A percentile compares a stretch with the other conserved stretches of the same genome.
Conservation (phyloP, 2,329 filamentous ascomycete genomes). For the Chrysoporthe puriensis region DNA sequence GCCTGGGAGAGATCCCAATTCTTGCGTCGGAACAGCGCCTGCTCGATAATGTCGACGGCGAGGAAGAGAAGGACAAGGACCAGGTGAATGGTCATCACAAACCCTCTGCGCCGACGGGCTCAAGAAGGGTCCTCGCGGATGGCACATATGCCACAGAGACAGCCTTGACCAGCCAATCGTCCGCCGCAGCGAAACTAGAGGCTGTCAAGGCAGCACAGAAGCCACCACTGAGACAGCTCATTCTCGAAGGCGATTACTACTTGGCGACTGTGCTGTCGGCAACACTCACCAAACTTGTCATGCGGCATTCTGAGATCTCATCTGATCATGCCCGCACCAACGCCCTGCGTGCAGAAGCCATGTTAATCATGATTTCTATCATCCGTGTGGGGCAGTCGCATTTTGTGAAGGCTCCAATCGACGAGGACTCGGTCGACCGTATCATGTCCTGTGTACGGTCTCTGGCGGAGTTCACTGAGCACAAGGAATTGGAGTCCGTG, state of each 20-base stretch:
- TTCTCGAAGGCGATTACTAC: conserved; percentile 97
- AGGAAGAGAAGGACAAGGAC: conserved; percentile 58
- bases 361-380: conserved; percentile 99
- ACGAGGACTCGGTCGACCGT: conserved; percentile 96
- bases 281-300: conserved; percentile 94
- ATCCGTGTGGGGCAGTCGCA: conserved; percentile 98
- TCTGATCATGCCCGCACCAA: conserved; percentile 86
- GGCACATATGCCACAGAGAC: conserved; percentile 98
- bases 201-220: conserved; percentile 97
- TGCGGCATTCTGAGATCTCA: conserved; percentile 95
- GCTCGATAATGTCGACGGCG: conserved; percentile 80
- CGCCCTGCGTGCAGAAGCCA: conserved; percentile 90
- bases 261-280: conserved; percentile 93
- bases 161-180: conserved; percentile 89
- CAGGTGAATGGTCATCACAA: conserved; percentile 84
- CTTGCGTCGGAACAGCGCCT: conserved; percentile 91
- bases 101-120: conserved; percentile 75
- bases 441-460: conserved; percentile 98
- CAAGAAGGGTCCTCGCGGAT: conserved; percentile 89
- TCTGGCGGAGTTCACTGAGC: conserved; percentile 84
- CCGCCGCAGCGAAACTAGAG: conserved; percentile 87
- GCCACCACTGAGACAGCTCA: conserved; percentile 89
- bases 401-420: conserved; percentile 95
- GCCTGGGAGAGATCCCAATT: conserved; percentile 95
- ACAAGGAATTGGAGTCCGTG: conserved; percentile 87